Evolutionary conservation across 1,284 basidiomycete species (phyloP), one percentile per base, ranked within the genome.

Genomic region (Retiboletus flavoniger): DNA sequence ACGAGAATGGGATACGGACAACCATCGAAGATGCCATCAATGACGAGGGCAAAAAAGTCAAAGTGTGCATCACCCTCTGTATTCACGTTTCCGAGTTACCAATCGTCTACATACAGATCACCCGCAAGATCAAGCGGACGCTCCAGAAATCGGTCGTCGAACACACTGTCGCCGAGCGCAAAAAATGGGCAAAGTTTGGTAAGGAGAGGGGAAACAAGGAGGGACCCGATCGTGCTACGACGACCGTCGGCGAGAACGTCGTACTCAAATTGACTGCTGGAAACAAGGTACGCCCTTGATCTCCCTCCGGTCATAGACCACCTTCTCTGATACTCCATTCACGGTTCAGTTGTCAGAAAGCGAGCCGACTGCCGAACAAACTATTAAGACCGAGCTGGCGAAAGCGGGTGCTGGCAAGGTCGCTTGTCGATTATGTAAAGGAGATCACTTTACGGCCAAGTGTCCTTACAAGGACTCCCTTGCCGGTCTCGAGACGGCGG

Each of bases 401-500:
- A 82, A 81, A 56, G 79, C 82, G 2, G 94, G 93, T 64, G 84
- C 81, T 16, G 94, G 94, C 72, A 93, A 94, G 67, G 93, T 99
- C 60, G 78, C 84, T 50, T 99, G 96, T 81, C 85, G 97, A 64
- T 76, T 97, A 55, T 99, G 97, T 78, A 94, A 96, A 72, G 96
- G 96, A 54, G 91, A 91, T 63, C 97, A 99, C 77, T 99, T 95
- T 74, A 99, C 97, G 11, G 91, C 95, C 58, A 95, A 95, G 73
- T 99, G 97, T 82, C 97, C 97, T 11, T 97, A 97, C 83, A 97
- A 95, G 75, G 95, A 98, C 64, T 91, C 92, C 19, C 84, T 93
- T 11, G 84, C 89, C 19, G 92, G 89, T 11, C 79, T 93, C 49
- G 89, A 91, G 47, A 79, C 75, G 21, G 71, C 78, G 4, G 81